A percentile compares a stretch with the other conserved stretches of the same genome.
phyloP scores from a whole-genome alignment of 768 basidiomycete genomes.

The Leccinum subtestaceum region DNA sequence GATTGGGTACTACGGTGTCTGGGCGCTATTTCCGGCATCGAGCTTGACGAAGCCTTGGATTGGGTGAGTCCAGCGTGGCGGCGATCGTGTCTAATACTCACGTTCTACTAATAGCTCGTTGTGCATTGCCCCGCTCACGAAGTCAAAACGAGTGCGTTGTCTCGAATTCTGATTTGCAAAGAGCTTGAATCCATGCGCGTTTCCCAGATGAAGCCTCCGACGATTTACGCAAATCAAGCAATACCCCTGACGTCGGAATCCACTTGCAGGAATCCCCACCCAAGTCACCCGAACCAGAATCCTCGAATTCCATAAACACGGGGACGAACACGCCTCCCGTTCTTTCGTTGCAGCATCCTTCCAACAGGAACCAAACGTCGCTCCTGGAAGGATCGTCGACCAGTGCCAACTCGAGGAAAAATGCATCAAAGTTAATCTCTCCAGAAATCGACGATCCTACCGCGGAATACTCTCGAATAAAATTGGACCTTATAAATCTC shows the following conservation, averaged over 20 bases:
- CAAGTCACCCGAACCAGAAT: not conserved
- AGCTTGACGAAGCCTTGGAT: constrained; percentile 85
- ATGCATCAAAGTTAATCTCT: constrained; percentile 31
- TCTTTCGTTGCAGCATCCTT: constrained; percentile 28
- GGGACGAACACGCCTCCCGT: constrained; percentile 42
- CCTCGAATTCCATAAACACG: constrained; percentile 23
- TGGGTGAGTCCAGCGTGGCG: constrained; percentile 59
- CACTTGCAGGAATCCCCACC: constrained; percentile 1
- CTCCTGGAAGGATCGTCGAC: constrained; percentile 9
- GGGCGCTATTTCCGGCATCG: constrained; percentile 55
- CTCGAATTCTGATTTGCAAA: not conserved
- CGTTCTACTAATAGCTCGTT: constrained; percentile 47
- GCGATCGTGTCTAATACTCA: constrained; percentile 8
- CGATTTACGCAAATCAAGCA: constrained; percentile 8
- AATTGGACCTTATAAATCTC: constrained; percentile 51
- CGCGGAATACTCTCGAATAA: constrained; percentile 58
- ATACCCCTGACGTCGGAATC: not conserved
- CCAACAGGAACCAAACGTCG: not conserved
- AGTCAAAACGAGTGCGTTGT: constrained; percentile 36
- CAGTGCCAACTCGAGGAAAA: constrained; percentile 2
- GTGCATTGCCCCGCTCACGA: constrained; percentile 63
- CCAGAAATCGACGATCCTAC: constrained; percentile 55
- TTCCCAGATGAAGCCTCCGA: constrained; percentile 14
- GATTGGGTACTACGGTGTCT: constrained; percentile 72
- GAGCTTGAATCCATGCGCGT: constrained; percentile 1